Evolutionary conservation across 108 stramenopile species (phyloP).

Genomic region (Cyclotella sp.): DNA sequence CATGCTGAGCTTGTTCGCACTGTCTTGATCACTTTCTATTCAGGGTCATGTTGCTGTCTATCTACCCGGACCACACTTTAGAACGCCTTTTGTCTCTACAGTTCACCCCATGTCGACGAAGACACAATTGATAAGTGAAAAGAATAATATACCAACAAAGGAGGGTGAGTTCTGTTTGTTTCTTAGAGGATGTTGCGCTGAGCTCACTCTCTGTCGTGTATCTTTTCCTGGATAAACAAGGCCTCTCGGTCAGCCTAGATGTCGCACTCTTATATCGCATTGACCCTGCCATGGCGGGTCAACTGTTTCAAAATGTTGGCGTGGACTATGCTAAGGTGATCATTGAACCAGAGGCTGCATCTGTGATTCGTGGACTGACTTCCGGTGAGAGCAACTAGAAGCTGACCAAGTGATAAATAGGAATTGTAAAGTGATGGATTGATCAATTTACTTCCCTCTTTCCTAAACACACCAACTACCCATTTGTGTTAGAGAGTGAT

Average conservation of each 20-base stretch:
- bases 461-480: neutral
- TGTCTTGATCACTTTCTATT: neutral
- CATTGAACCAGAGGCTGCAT: conserved; percentile 55
- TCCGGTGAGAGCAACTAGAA: conserved; percentile 16
- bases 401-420: neutral
- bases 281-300: conserved; percentile 37
- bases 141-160: conserved; percentile 53
- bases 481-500: conserved; percentile 33
- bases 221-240: neutral
- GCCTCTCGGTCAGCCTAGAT: conserved; percentile 51
- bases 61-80: conserved; percentile 45
- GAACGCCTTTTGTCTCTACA: conserved; percentile 41
- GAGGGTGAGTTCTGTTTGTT: conserved; percentile 16
- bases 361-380: conserved; percentile 58
- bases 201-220: too few species aligned
- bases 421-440: neutral
- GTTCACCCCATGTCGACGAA: conserved; percentile 47
- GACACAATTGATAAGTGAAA: conserved; percentile 50
- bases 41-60: conserved; percentile 41
- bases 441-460: neutral
- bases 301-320: conserved; percentile 46
- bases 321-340: conserved; percentile 37
- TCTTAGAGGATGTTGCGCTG: too few species aligned
- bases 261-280: conserved; percentile 50
- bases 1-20: neutral